These are phyloP conservation scores for Lentinus brumalis DNA, from an alignment of 768 basidiomycete genomes.

Conservation along the genomic window DNA sequence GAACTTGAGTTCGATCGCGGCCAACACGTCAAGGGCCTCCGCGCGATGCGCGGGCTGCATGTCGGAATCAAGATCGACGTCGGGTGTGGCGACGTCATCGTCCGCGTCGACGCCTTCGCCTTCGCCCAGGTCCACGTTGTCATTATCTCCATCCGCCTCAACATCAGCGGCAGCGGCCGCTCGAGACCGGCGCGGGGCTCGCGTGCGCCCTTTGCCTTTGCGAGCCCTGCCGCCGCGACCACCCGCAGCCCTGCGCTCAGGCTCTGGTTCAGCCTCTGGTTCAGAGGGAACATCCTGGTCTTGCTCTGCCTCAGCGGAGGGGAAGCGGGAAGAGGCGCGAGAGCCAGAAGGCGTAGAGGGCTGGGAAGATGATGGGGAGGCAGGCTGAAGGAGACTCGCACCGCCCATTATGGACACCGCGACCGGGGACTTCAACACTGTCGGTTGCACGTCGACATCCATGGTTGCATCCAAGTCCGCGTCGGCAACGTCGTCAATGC, in stretches of 20 bases:
- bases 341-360: slow-evolving; percentile 39
- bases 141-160: slow-evolving; percentile 34
- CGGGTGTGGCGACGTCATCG: slow-evolving; percentile 45
- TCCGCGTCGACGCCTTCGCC: slow-evolving; percentile 38
- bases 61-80: slow-evolving; percentile 59
- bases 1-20: slow-evolving; percentile 91
- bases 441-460: slow-evolving; percentile 27
- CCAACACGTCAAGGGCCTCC: slow-evolving; percentile 86
- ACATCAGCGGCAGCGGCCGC: slow-evolving; percentile 18
- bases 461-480: slow-evolving; percentile 21
- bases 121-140: slow-evolving; percentile 29
- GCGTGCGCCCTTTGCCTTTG: slow-evolving; percentile 17
- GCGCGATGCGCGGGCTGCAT: slow-evolving; percentile 80
- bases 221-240: slow-evolving; percentile 13
- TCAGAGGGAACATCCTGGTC: slow-evolving; percentile 24
- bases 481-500: slow-evolving; percentile 30
- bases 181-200: slow-evolving; percentile 13
- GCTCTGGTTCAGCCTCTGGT: slow-evolving; percentile 23
- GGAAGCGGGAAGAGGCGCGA: slow-evolving; percentile 43
- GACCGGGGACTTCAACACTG: slow-evolving; percentile 30
- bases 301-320: slow-evolving; percentile 37
- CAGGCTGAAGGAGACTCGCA: slow-evolving; percentile 39
- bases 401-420: slow-evolving; percentile 52
- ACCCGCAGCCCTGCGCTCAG: slow-evolving; percentile 13
- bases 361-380: slow-evolving; percentile 39